Evolutionary conservation across 75 land plant genomes (phyloP), one percentile per base, ranked within the genome.

Genomic region (Pseudotsuga menziesii): DNA sequence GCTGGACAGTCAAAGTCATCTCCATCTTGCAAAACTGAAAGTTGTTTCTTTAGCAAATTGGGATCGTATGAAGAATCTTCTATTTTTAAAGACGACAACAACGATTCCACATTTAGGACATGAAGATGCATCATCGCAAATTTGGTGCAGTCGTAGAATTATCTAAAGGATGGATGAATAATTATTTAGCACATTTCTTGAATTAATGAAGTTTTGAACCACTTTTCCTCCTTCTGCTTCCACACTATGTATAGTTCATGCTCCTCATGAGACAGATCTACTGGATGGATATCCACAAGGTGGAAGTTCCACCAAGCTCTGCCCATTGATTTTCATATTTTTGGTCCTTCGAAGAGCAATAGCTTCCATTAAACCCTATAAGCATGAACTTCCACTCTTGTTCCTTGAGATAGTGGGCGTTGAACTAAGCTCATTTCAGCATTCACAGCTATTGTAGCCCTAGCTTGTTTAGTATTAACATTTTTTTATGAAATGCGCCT

Each of bases 1-100:
- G 93, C 87, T n/a, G 96, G 97, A 69, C 94, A 96, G 57, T 96
- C 99, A 61, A 96, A 96, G 78, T 96, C 96, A 82, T 93, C 99
- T 48, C 94, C 96, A 81, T 85, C 89, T 83, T 91, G 86, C 22
- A 93, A 72, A 57, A 84, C 66, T 9, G 85, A 77, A 3, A 90
- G 76, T 63, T 91, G 70, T 79, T 96, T 93, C 60, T 85, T 73
- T 58, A 96, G 90, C 78, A 91, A 66, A 71, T 93, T 90, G 12
- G 96, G 99, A 61, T 89, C 86, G 32, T 83, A 77, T n/a, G 88
- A 89, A 44, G 83, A 88, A 92, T 92, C 91, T 90, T 83, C 85
- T 60, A 85, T 72, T 73, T n/a, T 72, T 29, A 72, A 61, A 39
- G 83, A 76, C 61, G 83, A 77, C 36, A 84, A 20, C 9, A 90